Evolutionary conservation across 2,329 filamentous ascomycete species (phyloP).

Genomic region (Colletotrichum magnum): DNA sequence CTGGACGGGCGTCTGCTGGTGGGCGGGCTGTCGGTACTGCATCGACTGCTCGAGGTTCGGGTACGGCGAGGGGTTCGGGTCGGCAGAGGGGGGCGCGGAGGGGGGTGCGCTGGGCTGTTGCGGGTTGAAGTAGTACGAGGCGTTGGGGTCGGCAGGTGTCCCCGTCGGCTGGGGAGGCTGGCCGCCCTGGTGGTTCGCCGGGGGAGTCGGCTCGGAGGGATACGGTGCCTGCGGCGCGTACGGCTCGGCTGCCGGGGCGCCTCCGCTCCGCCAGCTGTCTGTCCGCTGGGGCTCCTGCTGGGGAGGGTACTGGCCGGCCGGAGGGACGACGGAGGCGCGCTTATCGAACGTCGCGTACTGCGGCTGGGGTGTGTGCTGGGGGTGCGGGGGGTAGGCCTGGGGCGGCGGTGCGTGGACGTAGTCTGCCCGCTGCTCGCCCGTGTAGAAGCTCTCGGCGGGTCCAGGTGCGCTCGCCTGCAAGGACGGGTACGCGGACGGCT

Average conservation of each 20-base stretch:
- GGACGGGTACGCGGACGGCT: conserved; percentile 78
- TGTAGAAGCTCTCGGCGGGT: conserved; percentile 86
- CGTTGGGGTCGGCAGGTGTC: conserved; percentile 63
- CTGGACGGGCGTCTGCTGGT: conserved; percentile 44
- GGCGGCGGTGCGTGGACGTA: conserved; percentile 64
- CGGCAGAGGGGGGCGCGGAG: conserved; percentile 52
- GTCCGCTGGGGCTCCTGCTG: conserved; percentile 62
- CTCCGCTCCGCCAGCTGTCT: conserved; percentile 64
- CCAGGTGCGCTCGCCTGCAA: conserved; percentile 70
- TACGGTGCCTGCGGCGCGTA: conserved; percentile 53
- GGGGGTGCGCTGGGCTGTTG: conserved; percentile 50
- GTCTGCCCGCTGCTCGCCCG: conserved; percentile 68
- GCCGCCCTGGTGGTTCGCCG: conserved; percentile 45
- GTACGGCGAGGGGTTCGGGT: conserved; percentile 65
- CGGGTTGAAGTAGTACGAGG: conserved; percentile 71
- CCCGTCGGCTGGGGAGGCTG: conserved; percentile 45
- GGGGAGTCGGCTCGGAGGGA: conserved; percentile 50
- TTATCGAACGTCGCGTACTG: conserved; percentile 62
- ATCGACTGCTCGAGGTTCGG: conserved; percentile 64
- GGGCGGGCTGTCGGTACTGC: conserved; percentile 59
- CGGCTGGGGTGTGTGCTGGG: conserved; percentile 53
- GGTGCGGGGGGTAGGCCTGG: conserved; percentile 65
- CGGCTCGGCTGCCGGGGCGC: conserved; percentile 45
- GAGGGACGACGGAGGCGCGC: conserved; percentile 56
- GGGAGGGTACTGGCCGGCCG: conserved; percentile 58